Evolutionary conservation across 176 grass and related monocot genomes (phyloP).

Genomic region (Secale cereale): DNA sequence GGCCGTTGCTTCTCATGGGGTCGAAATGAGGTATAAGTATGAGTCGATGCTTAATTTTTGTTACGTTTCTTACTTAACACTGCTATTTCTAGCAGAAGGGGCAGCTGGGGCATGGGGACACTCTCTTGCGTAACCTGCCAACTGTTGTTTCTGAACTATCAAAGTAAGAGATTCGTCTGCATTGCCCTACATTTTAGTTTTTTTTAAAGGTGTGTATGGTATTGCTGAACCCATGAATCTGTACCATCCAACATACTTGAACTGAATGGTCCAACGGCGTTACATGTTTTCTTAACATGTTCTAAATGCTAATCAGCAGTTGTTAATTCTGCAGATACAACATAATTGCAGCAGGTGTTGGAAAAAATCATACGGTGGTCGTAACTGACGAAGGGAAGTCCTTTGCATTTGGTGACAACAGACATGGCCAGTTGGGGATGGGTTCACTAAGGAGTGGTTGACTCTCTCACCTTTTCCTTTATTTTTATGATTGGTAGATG

Average conservation of each 20-base stretch:
- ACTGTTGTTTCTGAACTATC: slow-evolving; percentile 77
- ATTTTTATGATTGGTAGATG: neutral
- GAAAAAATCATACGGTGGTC: slow-evolving; percentile 83
- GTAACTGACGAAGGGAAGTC: slow-evolving; percentile 79
- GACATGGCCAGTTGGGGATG: slow-evolving; percentile 75
- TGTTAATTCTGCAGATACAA: slow-evolving; percentile 57
- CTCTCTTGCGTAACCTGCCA: slow-evolving; percentile 60
- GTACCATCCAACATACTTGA: slow-evolving; percentile 1
- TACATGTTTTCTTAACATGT: neutral
- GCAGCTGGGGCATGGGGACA: slow-evolving; percentile 89
- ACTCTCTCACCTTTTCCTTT: neutral
- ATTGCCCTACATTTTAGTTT: neutral
- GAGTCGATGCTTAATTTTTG: neutral
- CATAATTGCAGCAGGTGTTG: slow-evolving; percentile 57
- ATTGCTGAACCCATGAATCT: neutral
- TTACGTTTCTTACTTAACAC: slow-evolving; percentile 27
- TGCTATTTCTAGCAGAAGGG: slow-evolving; percentile 67
- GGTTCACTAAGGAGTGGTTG: slow-evolving; percentile 71
- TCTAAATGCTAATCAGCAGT: neutral
- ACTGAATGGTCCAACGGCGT: neutral
- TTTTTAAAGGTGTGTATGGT: neutral
- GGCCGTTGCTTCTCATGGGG: slow-evolving; percentile 94
- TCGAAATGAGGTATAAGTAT: slow-evolving; percentile 57
- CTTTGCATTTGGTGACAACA: slow-evolving; percentile 89
- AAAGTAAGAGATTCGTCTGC: slow-evolving; percentile 46